Conservation (phyloP, 805 yeast species). For the Kodamaea kaohsiungensis region DNA sequence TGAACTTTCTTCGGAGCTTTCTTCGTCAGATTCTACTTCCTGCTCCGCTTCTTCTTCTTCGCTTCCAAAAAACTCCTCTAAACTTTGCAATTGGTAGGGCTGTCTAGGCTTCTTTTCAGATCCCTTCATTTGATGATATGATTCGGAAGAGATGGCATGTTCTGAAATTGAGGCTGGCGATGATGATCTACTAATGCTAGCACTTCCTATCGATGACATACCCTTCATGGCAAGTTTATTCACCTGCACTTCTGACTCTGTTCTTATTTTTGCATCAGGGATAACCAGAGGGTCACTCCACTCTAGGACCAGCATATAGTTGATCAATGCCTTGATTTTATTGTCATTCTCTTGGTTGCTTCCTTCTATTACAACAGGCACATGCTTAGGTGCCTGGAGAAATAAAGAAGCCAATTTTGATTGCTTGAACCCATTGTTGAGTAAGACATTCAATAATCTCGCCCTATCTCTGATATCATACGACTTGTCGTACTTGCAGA, state of each 20-base stretch:
- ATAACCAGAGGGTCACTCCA: slow-evolving; percentile 46
- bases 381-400: slow-evolving; percentile 76
- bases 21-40: slow-evolving; percentile 16
- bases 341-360: not conserved
- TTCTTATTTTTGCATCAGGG: slow-evolving; percentile 35
- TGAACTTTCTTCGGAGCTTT: slow-evolving; percentile 4
- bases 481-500: slow-evolving; percentile 71
- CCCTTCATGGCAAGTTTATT: slow-evolving; percentile 14
- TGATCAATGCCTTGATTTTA: not conserved
- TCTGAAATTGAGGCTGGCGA: slow-evolving; percentile 21
- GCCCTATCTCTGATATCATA: slow-evolving; percentile 86
- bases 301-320: slow-evolving; percentile 11
- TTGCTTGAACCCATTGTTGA: slow-evolving; percentile 44
- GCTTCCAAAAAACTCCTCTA: slow-evolving; percentile 80
- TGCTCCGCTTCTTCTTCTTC: slow-evolving; percentile 17
- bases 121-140: slow-evolving; percentile 4
- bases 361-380: slow-evolving; percentile 38
- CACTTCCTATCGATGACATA: slow-evolving; percentile 5
- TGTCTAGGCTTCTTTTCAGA: slow-evolving; percentile 14
- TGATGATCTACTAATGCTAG: slow-evolving; percentile 13
- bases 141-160: slow-evolving; percentile 28
- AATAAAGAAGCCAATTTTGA: slow-evolving; percentile 67
- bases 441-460: slow-evolving; percentile 64
- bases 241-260: slow-evolving; percentile 18
- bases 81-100: slow-evolving; percentile 65